phyloP scores from a whole-genome alignment of 257 asterid genomes.

The Nicotiana undulata region DNA sequence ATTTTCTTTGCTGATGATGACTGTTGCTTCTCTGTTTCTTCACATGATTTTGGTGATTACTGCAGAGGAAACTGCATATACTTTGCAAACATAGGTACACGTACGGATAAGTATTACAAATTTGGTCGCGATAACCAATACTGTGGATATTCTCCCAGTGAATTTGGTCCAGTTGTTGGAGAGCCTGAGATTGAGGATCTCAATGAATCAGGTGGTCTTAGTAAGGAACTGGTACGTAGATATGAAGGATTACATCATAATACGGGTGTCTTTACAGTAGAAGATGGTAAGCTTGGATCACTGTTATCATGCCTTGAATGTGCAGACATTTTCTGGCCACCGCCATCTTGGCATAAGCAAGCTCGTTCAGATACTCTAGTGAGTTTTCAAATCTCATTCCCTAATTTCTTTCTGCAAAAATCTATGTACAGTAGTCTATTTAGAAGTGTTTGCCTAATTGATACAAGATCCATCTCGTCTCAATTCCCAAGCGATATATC shows the following conservation, averaged over 20 bases:
- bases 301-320: not conserved
- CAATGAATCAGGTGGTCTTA: not conserved
- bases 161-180: too few species aligned
- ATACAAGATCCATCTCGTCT: too few species aligned
- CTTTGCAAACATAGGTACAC: not conserved
- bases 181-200: too few species aligned
- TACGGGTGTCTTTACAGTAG: not conserved
- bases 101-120: not conserved
- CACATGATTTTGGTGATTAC: not conserved
- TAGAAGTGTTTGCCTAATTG: not conserved
- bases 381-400: not conserved
- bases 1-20: not conserved
- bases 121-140: too few species aligned
- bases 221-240: not conserved
- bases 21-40: not conserved
- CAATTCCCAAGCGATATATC: too few species aligned
- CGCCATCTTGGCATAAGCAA: not conserved
- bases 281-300: not conserved
- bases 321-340: conserved; percentile 4
- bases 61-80: not conserved
- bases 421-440: not conserved
- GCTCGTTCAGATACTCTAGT: not conserved
- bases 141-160: not conserved
- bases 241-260: not conserved
- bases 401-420: not conserved